Base-by-base conservation (phyloP, 139 green algal genomes). In the Edaphochlamys debaryana region DNA sequence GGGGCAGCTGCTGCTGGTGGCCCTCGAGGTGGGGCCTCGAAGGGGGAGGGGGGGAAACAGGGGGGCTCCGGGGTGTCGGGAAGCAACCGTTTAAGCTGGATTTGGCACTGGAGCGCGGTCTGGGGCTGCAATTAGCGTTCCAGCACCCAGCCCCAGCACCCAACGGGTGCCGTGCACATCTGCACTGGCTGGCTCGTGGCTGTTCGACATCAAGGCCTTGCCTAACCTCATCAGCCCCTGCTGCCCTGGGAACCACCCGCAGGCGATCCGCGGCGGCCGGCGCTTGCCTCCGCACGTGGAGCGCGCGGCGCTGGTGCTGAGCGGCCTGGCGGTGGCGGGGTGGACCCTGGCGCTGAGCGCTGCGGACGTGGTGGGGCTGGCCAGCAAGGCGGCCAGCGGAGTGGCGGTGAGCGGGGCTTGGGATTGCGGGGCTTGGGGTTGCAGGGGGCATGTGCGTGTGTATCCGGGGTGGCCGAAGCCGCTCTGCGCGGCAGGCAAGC, bases 1-100 rank as follows among this genome's bases (percentile, higher is more conserved):
- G 1, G 75, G 75, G 1, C 75, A 81, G 60, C 58, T 81, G 60
- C 36, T 71, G 75, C 40, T 81, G 75, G 19, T 81, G 58, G 75
- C 60, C n/a, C 17, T 81, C 19, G 73, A 80, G 73, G 73, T 69
- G 73, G 23, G 20, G 50, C n/a, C n/a, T n/a, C n/a, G n/a, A n/a
- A n/a, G n/a, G n/a, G n/a, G 70, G 22, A 48, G 11, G 37, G 66
- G 38, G 38, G 22, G 38, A 17, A 63, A 29, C 54, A 63, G 5
- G 22, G 23, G 54, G 22, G 23, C 54, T 6, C 54, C n/a, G n/a
- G n/a, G n/a, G n/a, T n/a, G n/a, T n/a, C n/a, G n/a, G n/a, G n/a
- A n/a, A n/a, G n/a, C n/a, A n/a, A n/a, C n/a, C n/a, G n/a, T n/a
- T n/a, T n/a, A n/a, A n/a, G n/a, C n/a, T n/a, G n/a, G n/a, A n/a